These are phyloP conservation scores for Skeletonema marinoi DNA, from an alignment of 108 stramenopile genomes.

Conservation along the genomic window DNA sequence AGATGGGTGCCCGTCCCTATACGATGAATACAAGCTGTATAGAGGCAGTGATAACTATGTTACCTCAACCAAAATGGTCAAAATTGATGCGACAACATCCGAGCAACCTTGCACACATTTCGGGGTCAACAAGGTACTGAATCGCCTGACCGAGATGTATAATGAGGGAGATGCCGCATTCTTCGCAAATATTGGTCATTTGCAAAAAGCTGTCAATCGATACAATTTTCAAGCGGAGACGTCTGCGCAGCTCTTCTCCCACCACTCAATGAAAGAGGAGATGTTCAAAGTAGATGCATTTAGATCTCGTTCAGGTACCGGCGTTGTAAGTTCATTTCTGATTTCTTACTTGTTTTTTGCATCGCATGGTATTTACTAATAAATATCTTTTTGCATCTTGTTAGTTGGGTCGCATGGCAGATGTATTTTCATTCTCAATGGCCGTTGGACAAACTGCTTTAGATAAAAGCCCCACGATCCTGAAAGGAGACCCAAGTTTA, in stretches of 20 bases:
- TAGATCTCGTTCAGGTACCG: not conserved
- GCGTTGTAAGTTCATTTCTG: no score
- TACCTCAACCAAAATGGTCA: conserved; percentile 10
- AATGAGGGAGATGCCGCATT: conserved; percentile 31
- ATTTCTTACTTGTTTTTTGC: no score
- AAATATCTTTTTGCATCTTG: no score
- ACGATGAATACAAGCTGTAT: conserved; percentile 19
- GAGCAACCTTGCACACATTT: conserved; percentile 51
- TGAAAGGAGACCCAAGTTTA: conserved; percentile 25
- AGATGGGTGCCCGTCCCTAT: conserved; percentile 9
- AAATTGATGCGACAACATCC: conserved; percentile 31
- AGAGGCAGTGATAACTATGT: not conserved
- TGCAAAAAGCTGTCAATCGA: conserved; percentile 14
- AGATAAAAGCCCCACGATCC: conserved; percentile 1
- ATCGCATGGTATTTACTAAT: no score
- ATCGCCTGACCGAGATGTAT: conserved; percentile 27
- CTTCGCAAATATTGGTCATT: conserved; percentile 29
- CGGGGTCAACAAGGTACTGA: conserved; percentile 45
- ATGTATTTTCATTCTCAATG: conserved; percentile 26
- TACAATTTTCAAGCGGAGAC: conserved; percentile 31
- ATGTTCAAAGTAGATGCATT: conserved; percentile 15
- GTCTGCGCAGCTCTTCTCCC: conserved; percentile 26
- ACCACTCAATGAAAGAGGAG: conserved; percentile 36
- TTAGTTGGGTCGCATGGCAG: conserved; percentile 36
- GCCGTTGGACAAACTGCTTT: conserved; percentile 8